Evolutionary conservation across 148 eudicot genomes (phyloP).

Genomic region (Chenopodium formosanum): DNA sequence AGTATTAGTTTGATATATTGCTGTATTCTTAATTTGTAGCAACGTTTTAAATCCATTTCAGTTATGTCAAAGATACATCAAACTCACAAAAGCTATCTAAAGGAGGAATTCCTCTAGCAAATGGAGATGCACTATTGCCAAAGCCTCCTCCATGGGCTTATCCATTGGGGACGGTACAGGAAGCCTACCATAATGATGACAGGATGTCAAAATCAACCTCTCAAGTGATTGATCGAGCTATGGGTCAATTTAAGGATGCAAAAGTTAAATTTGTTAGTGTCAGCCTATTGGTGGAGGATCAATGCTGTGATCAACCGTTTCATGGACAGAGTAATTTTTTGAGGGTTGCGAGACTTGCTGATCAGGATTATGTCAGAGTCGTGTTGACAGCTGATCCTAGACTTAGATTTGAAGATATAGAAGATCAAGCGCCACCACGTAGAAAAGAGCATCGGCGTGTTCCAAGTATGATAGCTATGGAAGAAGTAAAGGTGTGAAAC

Average conservation of each 20-base stretch:
- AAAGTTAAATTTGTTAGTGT: constrained; percentile 86
- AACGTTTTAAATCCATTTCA: constrained; percentile 21
- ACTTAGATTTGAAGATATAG: constrained; percentile 80
- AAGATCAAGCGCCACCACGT: constrained; percentile 75
- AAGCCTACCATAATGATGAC: constrained; percentile 64
- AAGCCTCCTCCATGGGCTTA: constrained; percentile 98
- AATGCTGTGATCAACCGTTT: constrained; percentile 37
- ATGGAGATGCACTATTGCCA: constrained; percentile 90
- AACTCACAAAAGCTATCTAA: constrained; percentile 66
- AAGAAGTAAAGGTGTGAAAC: constrained; percentile 86
- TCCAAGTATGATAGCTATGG: constrained; percentile 95
- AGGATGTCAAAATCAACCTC: constrained; percentile 93
- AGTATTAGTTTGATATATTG: neutral
- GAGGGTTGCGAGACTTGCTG: constrained; percentile 39
- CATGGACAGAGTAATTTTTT: constrained; percentile 39
- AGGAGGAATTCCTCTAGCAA: constrained; percentile 94
- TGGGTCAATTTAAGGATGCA: constrained; percentile 83
- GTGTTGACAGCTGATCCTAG: constrained; percentile 87
- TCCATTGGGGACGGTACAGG: constrained; percentile 72
- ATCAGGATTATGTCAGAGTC: constrained; percentile 78
- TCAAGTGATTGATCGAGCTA: constrained; percentile 92
- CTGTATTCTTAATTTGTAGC: neutral
- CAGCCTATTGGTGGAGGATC: constrained; percentile 65
- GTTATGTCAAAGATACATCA: constrained; percentile 62
- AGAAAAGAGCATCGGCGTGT: constrained; percentile 97